Conservation (phyloP, 108 stramenopile genomes). For the Ochromonas danica region DNA sequence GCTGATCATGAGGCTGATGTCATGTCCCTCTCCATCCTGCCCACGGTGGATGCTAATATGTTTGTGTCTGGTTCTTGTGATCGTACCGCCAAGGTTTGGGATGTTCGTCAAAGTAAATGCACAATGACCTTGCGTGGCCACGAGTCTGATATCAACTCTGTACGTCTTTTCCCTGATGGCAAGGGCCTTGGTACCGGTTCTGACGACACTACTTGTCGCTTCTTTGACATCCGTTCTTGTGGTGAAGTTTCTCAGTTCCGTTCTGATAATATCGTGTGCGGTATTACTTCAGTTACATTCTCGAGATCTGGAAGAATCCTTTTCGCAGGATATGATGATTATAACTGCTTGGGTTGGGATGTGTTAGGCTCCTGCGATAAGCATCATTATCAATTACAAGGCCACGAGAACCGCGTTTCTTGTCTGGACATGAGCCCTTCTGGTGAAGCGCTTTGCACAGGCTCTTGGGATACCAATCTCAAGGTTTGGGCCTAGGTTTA, state of each 20-base stretch:
- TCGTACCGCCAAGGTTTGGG: slow-evolving; percentile 93
- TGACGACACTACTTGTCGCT: slow-evolving; percentile 86
- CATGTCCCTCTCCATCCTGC: slow-evolving; percentile 78
- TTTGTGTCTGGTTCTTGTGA: slow-evolving; percentile 94
- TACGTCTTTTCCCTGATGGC: slow-evolving; percentile 89
- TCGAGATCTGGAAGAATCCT: slow-evolving; percentile 55
- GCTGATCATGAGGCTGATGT: slow-evolving; percentile 91
- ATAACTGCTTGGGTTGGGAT: slow-evolving; percentile 63
- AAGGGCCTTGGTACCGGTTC: slow-evolving; percentile 83
- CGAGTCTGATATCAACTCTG: slow-evolving; percentile 92
- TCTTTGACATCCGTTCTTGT: slow-evolving; percentile 91
- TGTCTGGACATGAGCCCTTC: slow-evolving; percentile 84
- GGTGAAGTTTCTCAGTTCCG: slow-evolving; percentile 80
- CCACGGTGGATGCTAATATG: slow-evolving; percentile 70
- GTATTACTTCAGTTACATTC: slow-evolving; percentile 63
- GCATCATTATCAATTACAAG: slow-evolving; percentile 65
- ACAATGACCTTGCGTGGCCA: slow-evolving; percentile 89
- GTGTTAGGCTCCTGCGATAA: slow-evolving; percentile 45
- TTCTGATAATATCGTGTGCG: slow-evolving; percentile 68
- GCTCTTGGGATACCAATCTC: slow-evolving; percentile 95
- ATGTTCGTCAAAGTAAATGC: slow-evolving; percentile 71
- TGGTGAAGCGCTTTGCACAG: slow-evolving; percentile 91
- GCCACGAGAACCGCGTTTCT: slow-evolving; percentile 90
- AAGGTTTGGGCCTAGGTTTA: slow-evolving; percentile 79
- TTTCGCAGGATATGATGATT: slow-evolving; percentile 66